phyloP scores from a whole-genome alignment of 352 stramenopile genomes.

The Saprolegnia parasitica region DNA sequence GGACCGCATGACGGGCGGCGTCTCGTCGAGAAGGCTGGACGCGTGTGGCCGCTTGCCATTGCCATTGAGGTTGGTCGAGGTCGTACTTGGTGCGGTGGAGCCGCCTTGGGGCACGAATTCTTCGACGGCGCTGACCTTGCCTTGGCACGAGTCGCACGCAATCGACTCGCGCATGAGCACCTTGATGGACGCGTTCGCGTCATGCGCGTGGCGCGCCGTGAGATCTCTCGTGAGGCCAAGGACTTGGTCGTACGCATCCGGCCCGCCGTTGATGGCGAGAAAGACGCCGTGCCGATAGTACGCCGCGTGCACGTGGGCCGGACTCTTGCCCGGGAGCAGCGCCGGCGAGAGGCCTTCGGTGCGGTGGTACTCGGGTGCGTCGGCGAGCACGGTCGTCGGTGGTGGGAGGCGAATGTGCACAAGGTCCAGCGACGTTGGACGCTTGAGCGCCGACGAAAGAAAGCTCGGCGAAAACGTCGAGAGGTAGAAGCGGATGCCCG shows the following conservation, averaged over 20 bases:
- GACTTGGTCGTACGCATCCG: slow-evolving; percentile 74
- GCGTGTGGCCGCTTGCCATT: slow-evolving; percentile 25
- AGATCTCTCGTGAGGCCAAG: slow-evolving; percentile 72
- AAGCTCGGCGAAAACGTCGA: slow-evolving; percentile 72
- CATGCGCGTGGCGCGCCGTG: slow-evolving; percentile 49
- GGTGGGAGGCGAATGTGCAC: slow-evolving; percentile 78
- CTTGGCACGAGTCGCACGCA: slow-evolving; percentile 66
- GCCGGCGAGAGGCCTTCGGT: slow-evolving; percentile 85
- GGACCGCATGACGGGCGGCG: slow-evolving; percentile 43
- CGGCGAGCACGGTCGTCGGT: slow-evolving; percentile 55
- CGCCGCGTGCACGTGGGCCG: slow-evolving; percentile 66
- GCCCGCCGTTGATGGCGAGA: slow-evolving; percentile 66
- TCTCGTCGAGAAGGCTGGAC: slow-evolving; percentile 13
- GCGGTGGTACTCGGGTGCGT: slow-evolving; percentile 76
- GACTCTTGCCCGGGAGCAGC: slow-evolving; percentile 71
- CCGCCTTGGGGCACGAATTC: slow-evolving; percentile 40
- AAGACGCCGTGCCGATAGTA: slow-evolving; percentile 79
- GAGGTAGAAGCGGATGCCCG: slow-evolving; percentile 93
- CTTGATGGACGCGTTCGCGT: slow-evolving; percentile 43
- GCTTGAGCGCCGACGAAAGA: slow-evolving; percentile 42
- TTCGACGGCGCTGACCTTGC: slow-evolving; percentile 79
- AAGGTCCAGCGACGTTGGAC: slow-evolving; percentile 64
- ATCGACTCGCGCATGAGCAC: slow-evolving; percentile 70
- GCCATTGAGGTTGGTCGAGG: slow-evolving; percentile 42
- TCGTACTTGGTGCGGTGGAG: slow-evolving; percentile 29